Percentiles rank a stretch among this genome's conserved stretches.
These are phyloP conservation scores for Danielozyma ontarioensis DNA, from an alignment of 805 yeast genomes.

Conservation along the genomic window DNA sequence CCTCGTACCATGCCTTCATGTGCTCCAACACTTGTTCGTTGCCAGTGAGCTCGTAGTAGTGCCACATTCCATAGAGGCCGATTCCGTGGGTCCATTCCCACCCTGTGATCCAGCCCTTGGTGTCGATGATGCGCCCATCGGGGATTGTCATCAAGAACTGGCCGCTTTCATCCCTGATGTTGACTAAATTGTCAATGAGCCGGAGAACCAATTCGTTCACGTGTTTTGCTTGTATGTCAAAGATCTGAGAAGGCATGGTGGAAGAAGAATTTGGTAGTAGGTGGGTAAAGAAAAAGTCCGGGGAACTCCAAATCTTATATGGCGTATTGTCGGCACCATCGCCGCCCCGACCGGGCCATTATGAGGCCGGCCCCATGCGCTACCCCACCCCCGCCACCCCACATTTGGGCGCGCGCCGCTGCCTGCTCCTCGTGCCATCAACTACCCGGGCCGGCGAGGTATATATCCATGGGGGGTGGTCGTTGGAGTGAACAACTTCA, in stretches of 20 bases:
- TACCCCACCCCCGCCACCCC: no score
- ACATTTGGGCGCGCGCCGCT: no score
- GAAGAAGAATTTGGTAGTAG: no score
- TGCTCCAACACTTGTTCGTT: conserved; percentile 14
- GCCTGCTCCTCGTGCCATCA: no score
- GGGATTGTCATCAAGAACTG: conserved; percentile 22
- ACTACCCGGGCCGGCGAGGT: no score
- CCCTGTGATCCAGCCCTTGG: conserved; percentile 34
- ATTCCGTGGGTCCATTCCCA: conserved; percentile 39
- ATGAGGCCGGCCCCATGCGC: no score
- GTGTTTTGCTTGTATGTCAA: conserved; percentile 8
- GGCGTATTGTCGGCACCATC: no score
- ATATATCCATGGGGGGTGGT: no score
- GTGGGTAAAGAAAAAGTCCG: no score
- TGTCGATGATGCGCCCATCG: conserved; percentile 28
- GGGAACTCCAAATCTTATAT: no score
- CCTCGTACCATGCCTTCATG: conserved; percentile 23
- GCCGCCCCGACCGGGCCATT: no score
- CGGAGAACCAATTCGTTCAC: conserved; percentile 10
- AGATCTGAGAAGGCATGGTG: conserved; percentile 12
- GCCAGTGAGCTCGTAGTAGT: conserved; percentile 23
- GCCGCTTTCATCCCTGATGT: conserved; percentile 26
- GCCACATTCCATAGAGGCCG: conserved; percentile 34
- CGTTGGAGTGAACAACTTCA: no score
- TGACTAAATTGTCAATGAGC: conserved; percentile 20